These are phyloP conservation scores for Diplogelasinospora grovesii DNA, from an alignment of 495 filamentous ascomycete genomes.

Conservation along the genomic window DNA sequence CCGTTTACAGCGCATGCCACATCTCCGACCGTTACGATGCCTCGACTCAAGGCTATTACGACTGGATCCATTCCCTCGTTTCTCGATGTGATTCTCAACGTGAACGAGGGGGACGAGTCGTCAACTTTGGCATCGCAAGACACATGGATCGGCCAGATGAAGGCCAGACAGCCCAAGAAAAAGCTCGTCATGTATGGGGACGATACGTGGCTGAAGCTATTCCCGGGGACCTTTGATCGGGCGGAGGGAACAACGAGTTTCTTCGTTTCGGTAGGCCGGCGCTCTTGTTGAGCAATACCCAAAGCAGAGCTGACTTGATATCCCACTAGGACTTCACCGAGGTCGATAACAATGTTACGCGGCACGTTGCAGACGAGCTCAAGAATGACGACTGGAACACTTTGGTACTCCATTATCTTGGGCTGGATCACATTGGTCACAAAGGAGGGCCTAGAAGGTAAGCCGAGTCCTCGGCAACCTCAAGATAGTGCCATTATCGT, in stretches of 20 bases:
- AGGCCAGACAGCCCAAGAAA: constrained; percentile 56
- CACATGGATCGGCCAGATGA: constrained; percentile 92
- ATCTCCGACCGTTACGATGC: constrained; percentile 97
- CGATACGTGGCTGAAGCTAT: constrained; percentile 97
- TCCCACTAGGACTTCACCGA: constrained; percentile 84
- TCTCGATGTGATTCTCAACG: constrained; percentile 92
- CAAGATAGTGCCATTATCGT: too few relatives aligned
- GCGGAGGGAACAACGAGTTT: constrained; percentile 93
- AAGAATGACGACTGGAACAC: constrained; percentile 77
- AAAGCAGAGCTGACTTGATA: neutral
- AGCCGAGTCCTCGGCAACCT: neutral
- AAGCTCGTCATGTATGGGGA: constrained; percentile 94
- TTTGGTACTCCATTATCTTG: constrained; percentile 91
- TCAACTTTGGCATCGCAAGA: constrained; percentile 83
- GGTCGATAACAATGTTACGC: constrained; percentile 95
- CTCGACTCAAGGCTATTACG: constrained; percentile 92
- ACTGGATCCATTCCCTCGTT: constrained; percentile 96
- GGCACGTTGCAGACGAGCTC: constrained; percentile 76
- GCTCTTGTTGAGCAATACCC: neutral
- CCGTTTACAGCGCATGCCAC: constrained; percentile 96
- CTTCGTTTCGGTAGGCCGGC: constrained; percentile 80
- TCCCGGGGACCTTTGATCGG: constrained; percentile 78
- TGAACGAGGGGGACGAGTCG: constrained; percentile 86
- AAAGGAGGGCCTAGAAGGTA: constrained; percentile 88
- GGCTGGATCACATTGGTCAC: constrained; percentile 95